Evolutionary conservation across 2,329 filamentous ascomycete species (phyloP).

Genomic region (Penicillium concentricum): DNA sequence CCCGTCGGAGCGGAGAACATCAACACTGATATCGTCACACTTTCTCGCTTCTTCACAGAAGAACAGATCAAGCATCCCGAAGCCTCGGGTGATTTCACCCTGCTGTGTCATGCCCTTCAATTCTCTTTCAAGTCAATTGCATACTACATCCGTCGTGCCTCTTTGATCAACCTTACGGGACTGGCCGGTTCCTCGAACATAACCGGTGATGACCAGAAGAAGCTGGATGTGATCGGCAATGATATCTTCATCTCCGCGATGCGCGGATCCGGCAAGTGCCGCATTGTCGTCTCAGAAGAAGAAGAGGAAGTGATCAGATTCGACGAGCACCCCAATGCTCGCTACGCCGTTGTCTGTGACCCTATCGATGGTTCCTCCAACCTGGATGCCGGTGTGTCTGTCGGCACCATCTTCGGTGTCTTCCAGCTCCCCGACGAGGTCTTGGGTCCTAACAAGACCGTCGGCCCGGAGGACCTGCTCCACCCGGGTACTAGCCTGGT

Average conservation of each 20-base stretch:
- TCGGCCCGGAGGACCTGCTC: slow-evolving; percentile 68
- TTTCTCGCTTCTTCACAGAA: slow-evolving; percentile 93
- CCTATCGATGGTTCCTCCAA: slow-evolving; percentile 98
- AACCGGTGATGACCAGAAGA: slow-evolving; percentile 98
- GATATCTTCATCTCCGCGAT: slow-evolving; percentile 96
- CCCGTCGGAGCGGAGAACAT: slow-evolving; percentile 69
- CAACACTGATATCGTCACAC: slow-evolving; percentile 93
- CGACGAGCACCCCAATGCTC: slow-evolving; percentile 67
- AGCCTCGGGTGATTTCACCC: slow-evolving; percentile 97
- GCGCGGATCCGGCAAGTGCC: slow-evolving; percentile 86
- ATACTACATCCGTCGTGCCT: slow-evolving; percentile 96
- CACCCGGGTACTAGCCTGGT: slow-evolving; percentile 87
- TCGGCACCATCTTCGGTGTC: slow-evolving; percentile 94
- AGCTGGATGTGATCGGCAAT: slow-evolving; percentile 98
- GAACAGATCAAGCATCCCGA: slow-evolving; percentile 91
- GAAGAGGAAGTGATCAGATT: slow-evolving; percentile 93
- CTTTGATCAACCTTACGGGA: slow-evolving; percentile 91
- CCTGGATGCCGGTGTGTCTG: slow-evolving; percentile 93
- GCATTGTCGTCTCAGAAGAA: slow-evolving; percentile 94
- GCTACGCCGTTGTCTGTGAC: slow-evolving; percentile 95
- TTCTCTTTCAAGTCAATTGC: slow-evolving; percentile 99
- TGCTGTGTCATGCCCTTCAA: slow-evolving; percentile 95
- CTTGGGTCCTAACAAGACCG: slow-evolving; percentile 56
- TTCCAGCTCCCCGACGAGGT: slow-evolving; percentile 78
- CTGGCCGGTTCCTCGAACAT: slow-evolving; percentile 92